Conservation (phyloP, 2,329 filamentous ascomycete genomes). For the Lasiodiplodia sp. region DNA sequence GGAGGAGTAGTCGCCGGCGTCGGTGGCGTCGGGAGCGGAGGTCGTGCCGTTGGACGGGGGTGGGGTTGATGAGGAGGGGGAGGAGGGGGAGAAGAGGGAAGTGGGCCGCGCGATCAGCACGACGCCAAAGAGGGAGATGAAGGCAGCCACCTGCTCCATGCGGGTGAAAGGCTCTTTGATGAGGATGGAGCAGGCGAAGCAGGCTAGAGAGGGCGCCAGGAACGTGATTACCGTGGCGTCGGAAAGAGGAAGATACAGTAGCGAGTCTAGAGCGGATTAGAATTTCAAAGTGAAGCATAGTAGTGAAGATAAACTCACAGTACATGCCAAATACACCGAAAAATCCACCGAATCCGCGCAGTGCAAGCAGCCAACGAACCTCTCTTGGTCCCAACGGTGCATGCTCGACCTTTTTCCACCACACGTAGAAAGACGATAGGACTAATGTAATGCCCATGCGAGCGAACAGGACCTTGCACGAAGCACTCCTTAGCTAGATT, state of each 20-base stretch:
- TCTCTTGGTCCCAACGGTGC: conserved; percentile 73
- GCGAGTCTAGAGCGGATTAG: conserved; percentile 55
- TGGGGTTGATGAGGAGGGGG: conserved; percentile 40
- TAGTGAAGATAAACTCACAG: conserved; percentile 44
- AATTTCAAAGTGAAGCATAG: conserved; percentile 25
- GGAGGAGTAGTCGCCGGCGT: conserved; percentile 47
- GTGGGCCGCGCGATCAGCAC: conserved; percentile 80
- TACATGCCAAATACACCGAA: conserved; percentile 83
- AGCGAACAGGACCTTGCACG: conserved; percentile 72
- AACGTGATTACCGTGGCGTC: conserved; percentile 93
- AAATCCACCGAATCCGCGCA: conserved; percentile 74
- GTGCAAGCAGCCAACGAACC: conserved; percentile 71
- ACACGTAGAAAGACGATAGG: conserved; percentile 76
- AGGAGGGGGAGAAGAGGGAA: conserved; percentile 58
- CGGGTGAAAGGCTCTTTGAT: conserved; percentile 79
- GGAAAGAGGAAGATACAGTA: conserved; percentile 81
- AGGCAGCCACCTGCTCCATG: conserved; percentile 76
- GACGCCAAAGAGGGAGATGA: conserved; percentile 80
- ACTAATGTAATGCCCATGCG: conserved; percentile 78
- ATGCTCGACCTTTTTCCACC: conserved; percentile 69
- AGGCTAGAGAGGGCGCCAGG: conserved; percentile 78
- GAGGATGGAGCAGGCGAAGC: conserved; percentile 79
- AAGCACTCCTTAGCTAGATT: not conserved
- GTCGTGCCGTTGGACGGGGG: conserved; percentile 42
- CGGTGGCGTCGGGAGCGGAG: conserved; percentile 32